phyloP scores from a whole-genome alignment of 1,284 basidiomycete genomes.

The Puccinia novopanici region DNA sequence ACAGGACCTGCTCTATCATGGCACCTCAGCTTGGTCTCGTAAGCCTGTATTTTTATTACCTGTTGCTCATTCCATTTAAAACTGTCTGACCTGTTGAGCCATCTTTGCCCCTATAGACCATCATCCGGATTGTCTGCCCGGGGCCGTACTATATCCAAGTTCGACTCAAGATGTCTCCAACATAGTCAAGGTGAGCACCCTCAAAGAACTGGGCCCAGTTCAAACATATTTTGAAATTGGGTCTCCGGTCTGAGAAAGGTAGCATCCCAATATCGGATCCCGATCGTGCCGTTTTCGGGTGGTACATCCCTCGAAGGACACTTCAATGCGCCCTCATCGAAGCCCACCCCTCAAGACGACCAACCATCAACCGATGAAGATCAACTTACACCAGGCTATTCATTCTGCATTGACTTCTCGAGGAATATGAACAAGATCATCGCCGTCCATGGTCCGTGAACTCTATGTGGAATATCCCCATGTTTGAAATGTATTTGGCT shows the following conservation, averaged over 20 bases:
- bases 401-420: slow-evolving; percentile 76
- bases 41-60: not conserved
- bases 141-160: slow-evolving; percentile 54
- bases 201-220: too few species aligned
- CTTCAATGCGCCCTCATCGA: slow-evolving; percentile 64
- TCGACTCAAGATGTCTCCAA: slow-evolving; percentile 55
- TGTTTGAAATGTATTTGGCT: not conserved
- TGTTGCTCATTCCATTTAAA: not conserved
- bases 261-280: slow-evolving; percentile 69
- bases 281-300: slow-evolving; percentile 71
- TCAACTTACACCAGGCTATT: slow-evolving; percentile 29
- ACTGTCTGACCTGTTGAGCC: not conserved
- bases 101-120: slow-evolving; percentile 10
- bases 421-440: slow-evolving; percentile 77
- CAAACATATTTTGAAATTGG: too few species aligned
- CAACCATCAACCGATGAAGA: not conserved
- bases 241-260: too few species aligned
- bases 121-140: slow-evolving; percentile 51
- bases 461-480: too few species aligned
- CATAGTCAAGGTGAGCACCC: slow-evolving; percentile 51
- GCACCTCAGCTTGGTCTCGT: slow-evolving; percentile 29
- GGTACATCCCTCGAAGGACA: slow-evolving; percentile 64
- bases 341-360: not conserved
- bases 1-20: slow-evolving; percentile 33
- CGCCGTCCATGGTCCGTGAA: slow-evolving; percentile 71